Evolutionary conservation across 2,329 filamentous ascomycete species (phyloP), one percentile per base, ranked within the genome.

Genomic region (Aureobasidium sp.): DNA sequence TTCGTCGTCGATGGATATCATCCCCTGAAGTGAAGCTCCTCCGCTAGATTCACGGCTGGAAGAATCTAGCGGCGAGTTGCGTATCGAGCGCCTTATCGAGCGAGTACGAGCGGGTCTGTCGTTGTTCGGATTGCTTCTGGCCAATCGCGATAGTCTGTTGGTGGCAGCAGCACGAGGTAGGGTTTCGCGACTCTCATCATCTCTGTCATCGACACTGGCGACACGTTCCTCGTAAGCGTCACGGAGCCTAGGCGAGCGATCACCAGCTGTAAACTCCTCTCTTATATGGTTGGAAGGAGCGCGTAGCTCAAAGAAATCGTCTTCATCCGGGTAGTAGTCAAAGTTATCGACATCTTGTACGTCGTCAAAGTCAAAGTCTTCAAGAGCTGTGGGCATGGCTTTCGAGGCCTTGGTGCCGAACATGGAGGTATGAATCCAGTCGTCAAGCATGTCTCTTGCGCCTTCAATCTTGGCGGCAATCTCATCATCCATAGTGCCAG

Each of bases 381-480:
- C 8, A 1, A 47, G 54, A 5, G 1, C 1, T 5, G 17, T 11
- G 1, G 27, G 15, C 40, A 47, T 31, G 17, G n/a, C 19, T 37
- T 22, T 58, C 14, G 54, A 54, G 6, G 22, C 12, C 12, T 35
- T n/a, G 14, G 40, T 39, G 11, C 31, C 15, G 17, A 49, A 59
- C 33, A 33, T 29, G 44, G 37, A 15, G n/a, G 33, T 4, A 6
- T 59, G 56, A 8, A 59, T 24, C 56, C 56, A 64, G 9, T 67
- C 57, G 7, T 66, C 63, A 22, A 64, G 52, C 40, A 63, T 64
- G 7, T 60, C 39, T n/a, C 54, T 56, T 7, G 64, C 63, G 12
- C 54, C 37, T 31, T 67, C 63, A 17, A 67, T 66, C 45, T 64
- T 56, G 19, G n/a, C 19, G 12, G 64, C 54, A 11, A 64, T 48